Evolutionary conservation across 202 grass and related monocot genomes (phyloP).

Genomic region (Elaeis oleifera): DNA sequence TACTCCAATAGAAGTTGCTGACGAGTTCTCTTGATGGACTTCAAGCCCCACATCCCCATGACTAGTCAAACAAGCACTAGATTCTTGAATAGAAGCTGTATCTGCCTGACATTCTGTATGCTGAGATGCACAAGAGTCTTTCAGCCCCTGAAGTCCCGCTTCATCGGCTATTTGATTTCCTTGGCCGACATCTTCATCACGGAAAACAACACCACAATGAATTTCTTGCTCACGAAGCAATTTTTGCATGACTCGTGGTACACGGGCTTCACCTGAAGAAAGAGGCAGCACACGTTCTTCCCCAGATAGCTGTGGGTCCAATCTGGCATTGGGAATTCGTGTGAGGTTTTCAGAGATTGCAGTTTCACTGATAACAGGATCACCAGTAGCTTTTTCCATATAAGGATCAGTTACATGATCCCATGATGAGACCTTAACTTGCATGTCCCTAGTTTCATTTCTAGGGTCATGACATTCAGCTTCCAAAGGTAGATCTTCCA

Average conservation of each 20-base stretch:
- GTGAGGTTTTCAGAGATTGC: slow-evolving; percentile 32
- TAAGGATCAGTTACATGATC: slow-evolving; percentile 27
- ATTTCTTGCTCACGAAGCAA: slow-evolving; percentile 28
- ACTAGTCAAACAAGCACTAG: slow-evolving; percentile 37
- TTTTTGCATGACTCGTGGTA: slow-evolving; percentile 22
- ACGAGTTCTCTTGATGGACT: slow-evolving; percentile 55
- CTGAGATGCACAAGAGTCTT: neutral
- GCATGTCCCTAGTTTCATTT: slow-evolving; percentile 20
- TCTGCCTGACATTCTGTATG: slow-evolving; percentile 25
- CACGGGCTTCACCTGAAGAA: slow-evolving; percentile 19
- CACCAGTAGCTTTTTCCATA: slow-evolving; percentile 11
- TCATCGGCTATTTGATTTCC: slow-evolving; percentile 1
- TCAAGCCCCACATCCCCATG: slow-evolving; percentile 22
- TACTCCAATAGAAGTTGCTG: slow-evolving; percentile 66
- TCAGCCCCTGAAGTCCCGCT: neutral
- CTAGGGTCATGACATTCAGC: slow-evolving; percentile 29
- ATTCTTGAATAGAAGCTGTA: slow-evolving; percentile 31
- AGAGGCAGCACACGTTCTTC: neutral
- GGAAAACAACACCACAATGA: slow-evolving; percentile 23
- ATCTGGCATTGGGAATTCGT: neutral
- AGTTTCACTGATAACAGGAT: slow-evolving; percentile 17
- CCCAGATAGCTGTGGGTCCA: neutral
- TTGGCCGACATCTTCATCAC: slow-evolving; percentile 23
- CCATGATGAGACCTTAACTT: slow-evolving; percentile 19
- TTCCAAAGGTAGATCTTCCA: slow-evolving; percentile 29